These are phyloP conservation scores for Cladosporium sp. DNA, from an alignment of 2,329 filamentous ascomycete genomes.

Conservation along the genomic window DNA sequence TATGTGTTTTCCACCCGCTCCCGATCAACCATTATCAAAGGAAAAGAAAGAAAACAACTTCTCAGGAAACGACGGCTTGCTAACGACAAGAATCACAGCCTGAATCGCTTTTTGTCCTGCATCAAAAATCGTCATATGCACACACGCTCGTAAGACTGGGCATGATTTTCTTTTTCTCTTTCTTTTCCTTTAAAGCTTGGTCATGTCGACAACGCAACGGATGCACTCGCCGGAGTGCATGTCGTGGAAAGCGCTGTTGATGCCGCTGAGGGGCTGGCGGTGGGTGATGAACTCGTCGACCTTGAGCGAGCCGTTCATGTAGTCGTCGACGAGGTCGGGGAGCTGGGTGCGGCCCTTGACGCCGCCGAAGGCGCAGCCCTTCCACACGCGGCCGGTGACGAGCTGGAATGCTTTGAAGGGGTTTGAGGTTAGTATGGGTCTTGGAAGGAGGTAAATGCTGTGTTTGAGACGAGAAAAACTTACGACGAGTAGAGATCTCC, in stretches of 20 bases:
- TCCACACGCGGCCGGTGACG: constrained; percentile 96
- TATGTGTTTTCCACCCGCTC: too few species aligned
- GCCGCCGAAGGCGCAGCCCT: constrained; percentile 94
- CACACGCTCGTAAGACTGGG: too few species aligned
- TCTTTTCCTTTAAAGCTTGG: constrained; percentile 13
- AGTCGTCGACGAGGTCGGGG: constrained; percentile 80
- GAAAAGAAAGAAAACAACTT: too few species aligned
- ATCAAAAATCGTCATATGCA: too few species aligned
- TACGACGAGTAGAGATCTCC: constrained; percentile 90
- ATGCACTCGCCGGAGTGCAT: constrained; percentile 99
- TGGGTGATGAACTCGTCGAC: constrained; percentile 99
- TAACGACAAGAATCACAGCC: too few species aligned
- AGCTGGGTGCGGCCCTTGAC: constrained; percentile 97
- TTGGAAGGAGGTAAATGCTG: too few species aligned
- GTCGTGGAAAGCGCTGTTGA: constrained; percentile 85
- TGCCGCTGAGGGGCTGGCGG: constrained; percentile 73
- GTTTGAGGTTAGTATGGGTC: constrained; percentile 16
- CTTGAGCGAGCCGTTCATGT: constrained; percentile 85
- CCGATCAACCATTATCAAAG: too few species aligned
- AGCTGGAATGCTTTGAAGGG: constrained; percentile 87
- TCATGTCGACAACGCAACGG: constrained; percentile 78
- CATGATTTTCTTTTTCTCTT: too few species aligned
- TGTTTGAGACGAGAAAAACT: constrained; percentile 49
- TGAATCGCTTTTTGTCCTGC: too few species aligned
- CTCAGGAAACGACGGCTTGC: too few species aligned